Evolutionary conservation across 257 asterid species (phyloP).

Genomic region (Linaria vulgaris): DNA sequence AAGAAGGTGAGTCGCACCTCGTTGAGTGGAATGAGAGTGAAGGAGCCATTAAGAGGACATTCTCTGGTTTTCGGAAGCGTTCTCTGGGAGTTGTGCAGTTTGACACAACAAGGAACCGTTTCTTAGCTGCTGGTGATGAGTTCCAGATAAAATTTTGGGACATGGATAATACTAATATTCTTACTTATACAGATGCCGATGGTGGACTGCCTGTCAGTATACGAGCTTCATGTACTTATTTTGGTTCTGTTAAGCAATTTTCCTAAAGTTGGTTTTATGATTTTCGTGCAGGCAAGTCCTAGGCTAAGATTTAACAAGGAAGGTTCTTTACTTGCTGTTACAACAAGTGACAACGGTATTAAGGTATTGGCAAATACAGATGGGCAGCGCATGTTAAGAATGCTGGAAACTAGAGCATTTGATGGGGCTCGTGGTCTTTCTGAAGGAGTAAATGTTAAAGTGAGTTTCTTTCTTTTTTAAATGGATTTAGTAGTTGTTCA

Average conservation of each 20-base stretch:
- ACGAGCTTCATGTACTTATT: conserved; percentile 23
- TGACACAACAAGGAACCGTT: conserved; percentile 84
- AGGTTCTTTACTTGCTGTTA: conserved; percentile 87
- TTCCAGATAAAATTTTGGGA: conserved; percentile 96
- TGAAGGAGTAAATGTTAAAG: conserved; percentile 71
- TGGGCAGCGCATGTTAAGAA: conserved; percentile 88
- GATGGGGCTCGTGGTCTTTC: conserved; percentile 80
- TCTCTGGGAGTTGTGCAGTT: conserved; percentile 92
- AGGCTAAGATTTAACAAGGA: conserved; percentile 83
- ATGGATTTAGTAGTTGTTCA: conserved; percentile 3
- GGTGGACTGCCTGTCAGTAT: conserved; percentile 94
- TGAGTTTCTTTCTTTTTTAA: conserved; percentile 24
- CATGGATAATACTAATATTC: conserved; percentile 75
- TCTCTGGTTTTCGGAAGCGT: conserved; percentile 81
- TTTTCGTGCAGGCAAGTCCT: conserved; percentile 76
- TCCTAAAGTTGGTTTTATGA: conserved; percentile 8
- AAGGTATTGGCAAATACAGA: conserved; percentile 79
- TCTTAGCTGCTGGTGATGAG: conserved; percentile 96
- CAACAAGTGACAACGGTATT: conserved; percentile 88
- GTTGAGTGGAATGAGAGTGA: conserved; percentile 99
- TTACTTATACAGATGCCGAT: conserved; percentile 73
- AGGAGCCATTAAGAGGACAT: conserved; percentile 92
- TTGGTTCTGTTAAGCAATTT: conserved; percentile 6
- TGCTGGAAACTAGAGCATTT: conserved; percentile 81
- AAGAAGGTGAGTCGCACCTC: conserved; percentile 97